Conservation (phyloP, 2,329 filamentous ascomycete genomes). For the Bertia moriformis region DNA sequence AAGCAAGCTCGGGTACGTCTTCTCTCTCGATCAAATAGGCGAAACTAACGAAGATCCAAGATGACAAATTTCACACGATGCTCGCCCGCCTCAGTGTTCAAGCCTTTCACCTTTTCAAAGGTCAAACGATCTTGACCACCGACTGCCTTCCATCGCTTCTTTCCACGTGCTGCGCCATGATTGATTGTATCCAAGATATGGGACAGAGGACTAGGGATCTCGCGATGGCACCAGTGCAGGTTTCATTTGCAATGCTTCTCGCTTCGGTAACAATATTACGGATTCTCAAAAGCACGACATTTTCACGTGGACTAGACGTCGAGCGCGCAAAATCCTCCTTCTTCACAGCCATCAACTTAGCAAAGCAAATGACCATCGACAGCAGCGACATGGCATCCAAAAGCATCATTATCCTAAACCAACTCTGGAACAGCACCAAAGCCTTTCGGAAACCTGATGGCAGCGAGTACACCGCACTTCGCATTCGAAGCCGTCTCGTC, state of each 20-base stretch:
- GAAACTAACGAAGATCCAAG: not conserved
- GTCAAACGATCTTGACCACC: not conserved
- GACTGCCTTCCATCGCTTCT: not conserved
- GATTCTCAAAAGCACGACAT: conserved; percentile 6
- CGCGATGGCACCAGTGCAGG: not conserved
- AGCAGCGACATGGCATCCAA: conserved; percentile 17
- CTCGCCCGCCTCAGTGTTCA: not conserved
- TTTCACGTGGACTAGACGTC: conserved; percentile 13
- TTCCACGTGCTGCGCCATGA: not conserved
- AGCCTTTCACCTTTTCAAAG: not conserved
- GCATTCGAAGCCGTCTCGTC: conserved; percentile 20
- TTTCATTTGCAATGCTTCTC: not conserved
- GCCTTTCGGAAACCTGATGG: conserved; percentile 22
- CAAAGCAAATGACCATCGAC: conserved; percentile 19
- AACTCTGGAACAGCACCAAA: conserved; percentile 22
- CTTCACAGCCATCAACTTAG: conserved; percentile 19
- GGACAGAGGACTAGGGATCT: not conserved
- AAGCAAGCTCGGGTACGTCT: conserved; percentile 5
- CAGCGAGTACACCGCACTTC: conserved; percentile 14
- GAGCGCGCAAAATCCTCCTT: conserved; percentile 15
- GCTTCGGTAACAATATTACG: not conserved
- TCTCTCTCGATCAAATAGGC: not conserved
- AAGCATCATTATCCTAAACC: conserved; percentile 15
- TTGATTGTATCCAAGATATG: not conserved
- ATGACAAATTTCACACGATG: not conserved